Base-by-base conservation (phyloP, 2,329 filamentous ascomycete genomes). In the Botrytis sinoallii region DNA sequence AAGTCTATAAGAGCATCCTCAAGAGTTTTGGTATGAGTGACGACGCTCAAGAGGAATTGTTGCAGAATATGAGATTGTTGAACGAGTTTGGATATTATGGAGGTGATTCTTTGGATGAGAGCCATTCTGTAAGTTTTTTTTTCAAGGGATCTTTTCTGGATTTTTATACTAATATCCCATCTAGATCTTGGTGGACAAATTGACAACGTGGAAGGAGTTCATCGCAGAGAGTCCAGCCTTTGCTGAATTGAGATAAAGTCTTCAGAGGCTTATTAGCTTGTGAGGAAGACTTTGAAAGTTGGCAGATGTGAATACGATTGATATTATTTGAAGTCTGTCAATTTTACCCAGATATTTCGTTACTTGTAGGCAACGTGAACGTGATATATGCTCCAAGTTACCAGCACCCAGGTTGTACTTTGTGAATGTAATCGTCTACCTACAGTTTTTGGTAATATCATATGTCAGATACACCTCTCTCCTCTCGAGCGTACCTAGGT, bases 1-100 rank as follows among this genome's bases (percentile, higher is more conserved):
- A 84, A 14, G 78, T 78, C n/a, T 88, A 84, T 79, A 83, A 83
- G 75, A 78, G 77, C 12, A 80, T 78, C 38, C 72, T 85, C 74
- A 79, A 74, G n/a, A 68, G 77, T 22, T 70, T 71, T n/a, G 83
- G 84, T 12, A 69, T 83, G 75, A 83, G 84, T 2, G 82, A 83
- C 16, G 80, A 82, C 38, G 81, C 82, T 76, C 82, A 83, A 32
- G 82, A 86, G 73, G 88, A 89, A 79, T 73, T 89, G 78, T 80
- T 86, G 48, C 85, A 89, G 80, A 89, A 88, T 74, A 85, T 88
- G 79, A 80, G 84, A 59, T 81, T 89, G 65, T 79, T 89, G 74
- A 82, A 85, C 71, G 83, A 86, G 35, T 85, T 83, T 44, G 87
- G 87, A 0, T 89, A 89, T 76, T 89, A 84, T 77, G 84, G 83